Conservation (phyloP, 805 yeast genomes). For the Wickerhamiella occidentalis region DNA sequence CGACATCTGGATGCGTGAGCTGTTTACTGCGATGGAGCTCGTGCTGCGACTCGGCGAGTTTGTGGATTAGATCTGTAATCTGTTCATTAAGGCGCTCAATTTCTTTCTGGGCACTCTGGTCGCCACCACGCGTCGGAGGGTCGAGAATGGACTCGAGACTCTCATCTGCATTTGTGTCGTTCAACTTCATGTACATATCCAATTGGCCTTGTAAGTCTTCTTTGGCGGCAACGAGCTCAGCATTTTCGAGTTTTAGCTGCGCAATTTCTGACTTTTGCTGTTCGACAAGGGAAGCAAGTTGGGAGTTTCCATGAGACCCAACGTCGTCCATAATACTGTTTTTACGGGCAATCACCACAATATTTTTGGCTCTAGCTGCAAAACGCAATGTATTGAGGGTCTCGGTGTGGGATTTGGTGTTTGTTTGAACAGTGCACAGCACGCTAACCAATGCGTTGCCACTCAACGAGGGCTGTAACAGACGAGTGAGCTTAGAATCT, state of each 20-base stretch:
- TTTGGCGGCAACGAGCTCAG: conserved; percentile 11
- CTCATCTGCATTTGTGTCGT: conserved; percentile 16
- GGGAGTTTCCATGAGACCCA: conserved; percentile 41
- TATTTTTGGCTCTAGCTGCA: conserved; percentile 87
- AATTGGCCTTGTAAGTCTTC: conserved; percentile 22
- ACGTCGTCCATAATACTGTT: conserved; percentile 25
- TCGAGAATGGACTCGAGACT: conserved; percentile 19
- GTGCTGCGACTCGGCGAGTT: conserved; percentile 16
- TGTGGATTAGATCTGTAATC: conserved; percentile 15
- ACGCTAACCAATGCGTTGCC: conserved; percentile 78
- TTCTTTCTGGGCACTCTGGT: conserved; percentile 11
- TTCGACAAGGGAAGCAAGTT: conserved; percentile 48
- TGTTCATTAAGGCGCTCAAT: conserved; percentile 17
- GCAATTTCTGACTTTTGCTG: conserved; percentile 44
- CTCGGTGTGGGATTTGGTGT: conserved; percentile 53
- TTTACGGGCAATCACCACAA: conserved; percentile 53
- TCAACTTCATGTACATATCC: conserved; percentile 16
- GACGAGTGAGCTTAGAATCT: conserved; percentile 81
- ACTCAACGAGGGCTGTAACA: conserved; percentile 82
- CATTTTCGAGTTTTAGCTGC: conserved; percentile 20
- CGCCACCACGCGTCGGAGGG: neutral
- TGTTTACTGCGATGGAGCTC: conserved; percentile 11
- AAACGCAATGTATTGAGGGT: conserved; percentile 79
- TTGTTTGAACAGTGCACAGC: conserved; percentile 68
- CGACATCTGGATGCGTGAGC: conserved; percentile 8